phyloP scores from a whole-genome alignment of 2,329 filamentous ascomycete genomes.

The Diplodia intermedia region DNA sequence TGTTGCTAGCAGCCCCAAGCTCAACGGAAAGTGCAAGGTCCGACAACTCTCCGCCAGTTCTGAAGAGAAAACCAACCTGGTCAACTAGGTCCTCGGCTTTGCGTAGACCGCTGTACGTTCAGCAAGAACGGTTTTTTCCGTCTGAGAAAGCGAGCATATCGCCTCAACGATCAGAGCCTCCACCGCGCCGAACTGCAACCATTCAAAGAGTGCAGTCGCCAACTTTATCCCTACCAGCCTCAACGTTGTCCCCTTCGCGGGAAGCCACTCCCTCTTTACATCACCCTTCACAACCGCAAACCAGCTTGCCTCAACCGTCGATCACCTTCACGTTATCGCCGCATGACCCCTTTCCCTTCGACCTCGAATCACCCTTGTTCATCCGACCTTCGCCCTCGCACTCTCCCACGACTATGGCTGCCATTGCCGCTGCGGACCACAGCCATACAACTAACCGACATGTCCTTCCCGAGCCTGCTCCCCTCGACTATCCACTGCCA shows the following conservation, averaged over 20 bases:
- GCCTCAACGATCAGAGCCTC: background rate
- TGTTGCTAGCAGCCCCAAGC: background rate
- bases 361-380: background rate
- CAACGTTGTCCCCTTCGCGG: background rate
- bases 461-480: background rate
- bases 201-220: background rate
- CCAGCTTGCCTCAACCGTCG: background rate
- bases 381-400: constrained; percentile 2
- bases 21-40: background rate
- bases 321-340: background rate
- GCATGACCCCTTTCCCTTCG: background rate
- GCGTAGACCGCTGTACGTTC: background rate
- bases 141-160: background rate
- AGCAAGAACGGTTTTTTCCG: no score
- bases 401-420: background rate
- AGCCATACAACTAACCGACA: background rate
- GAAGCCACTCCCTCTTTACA: background rate
- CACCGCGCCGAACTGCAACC: background rate
- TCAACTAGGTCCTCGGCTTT: background rate
- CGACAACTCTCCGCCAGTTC: background rate
- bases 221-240: background rate
- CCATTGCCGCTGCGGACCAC: background rate
- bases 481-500: constrained; percentile 1
- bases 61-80: background rate
- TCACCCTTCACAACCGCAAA: background rate